Evolutionary conservation across 257 asterid genomes (phyloP).

Genomic region (Solanum rostratum): DNA sequence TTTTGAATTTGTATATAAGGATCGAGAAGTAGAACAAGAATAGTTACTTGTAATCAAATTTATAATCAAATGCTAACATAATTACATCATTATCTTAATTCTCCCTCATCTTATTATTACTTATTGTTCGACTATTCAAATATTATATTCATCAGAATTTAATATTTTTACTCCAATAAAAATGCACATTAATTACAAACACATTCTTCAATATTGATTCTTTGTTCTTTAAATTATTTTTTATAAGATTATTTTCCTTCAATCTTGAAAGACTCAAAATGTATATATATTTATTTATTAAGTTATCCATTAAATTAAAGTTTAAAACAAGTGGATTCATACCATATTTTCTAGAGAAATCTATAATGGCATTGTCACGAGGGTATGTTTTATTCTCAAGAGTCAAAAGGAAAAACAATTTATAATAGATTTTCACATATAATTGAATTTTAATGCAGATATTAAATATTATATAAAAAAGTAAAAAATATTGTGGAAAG

Average conservation of each 20-base stretch:
- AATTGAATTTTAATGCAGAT: neutral
- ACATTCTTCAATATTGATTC: neutral
- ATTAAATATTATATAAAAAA: too few relatives aligned
- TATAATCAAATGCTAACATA: too few relatives aligned
- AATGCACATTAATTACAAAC: neutral
- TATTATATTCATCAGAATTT: neutral
- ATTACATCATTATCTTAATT: too few relatives aligned
- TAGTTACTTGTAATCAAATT: neutral
- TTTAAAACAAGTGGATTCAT: neutral
- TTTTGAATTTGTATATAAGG: neutral
- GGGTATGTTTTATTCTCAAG: neutral
- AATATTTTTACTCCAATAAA: too few relatives aligned
- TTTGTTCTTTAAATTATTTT: neutral
- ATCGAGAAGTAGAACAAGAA: neutral
- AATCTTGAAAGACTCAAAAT: neutral
- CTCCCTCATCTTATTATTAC: neutral
- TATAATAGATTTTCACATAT: neutral
- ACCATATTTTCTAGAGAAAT: neutral
- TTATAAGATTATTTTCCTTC: neutral
- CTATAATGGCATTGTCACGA: neutral
- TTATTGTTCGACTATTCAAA: neutral
- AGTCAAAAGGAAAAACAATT: neutral
- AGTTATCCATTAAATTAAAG: neutral
- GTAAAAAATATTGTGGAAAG: neutral
- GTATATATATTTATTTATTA: neutral